A percentile compares a stretch with the other conserved stretches of the same genome.
Conservation (phyloP, 306 rosid species). For the Vicia faba region DNA sequence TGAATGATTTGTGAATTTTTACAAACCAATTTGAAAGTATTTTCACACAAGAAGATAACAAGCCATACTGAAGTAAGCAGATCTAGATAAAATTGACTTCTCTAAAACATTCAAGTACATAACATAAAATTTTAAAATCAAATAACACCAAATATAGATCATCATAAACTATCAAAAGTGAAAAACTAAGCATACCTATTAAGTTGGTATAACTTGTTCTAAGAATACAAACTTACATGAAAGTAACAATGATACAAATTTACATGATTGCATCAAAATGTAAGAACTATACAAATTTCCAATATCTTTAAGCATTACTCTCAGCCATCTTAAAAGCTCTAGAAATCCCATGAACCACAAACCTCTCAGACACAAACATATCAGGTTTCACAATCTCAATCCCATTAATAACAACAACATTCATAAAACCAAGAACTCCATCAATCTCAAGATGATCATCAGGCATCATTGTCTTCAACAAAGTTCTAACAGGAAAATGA, state of each 20-base stretch:
- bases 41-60: no score
- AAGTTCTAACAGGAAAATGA: constrained; percentile 42
- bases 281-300: background rate
- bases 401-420: constrained; percentile 53
- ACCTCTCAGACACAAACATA: constrained; percentile 49
- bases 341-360: constrained; percentile 75
- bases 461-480: constrained; percentile 50
- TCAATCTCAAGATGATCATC: constrained; percentile 52
- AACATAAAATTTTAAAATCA: background rate
- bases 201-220: background rate
- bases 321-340: constrained; percentile 49
- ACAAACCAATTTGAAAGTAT: no score
- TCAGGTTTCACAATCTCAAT: constrained; percentile 65
- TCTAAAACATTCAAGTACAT: no score
- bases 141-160: no score
- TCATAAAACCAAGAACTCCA: constrained; percentile 39
- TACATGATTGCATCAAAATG: background rate
- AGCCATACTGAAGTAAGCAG: no score
- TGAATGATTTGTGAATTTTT: no score
- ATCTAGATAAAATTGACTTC: no score
- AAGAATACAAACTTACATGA: background rate
- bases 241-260: constrained; percentile 6
- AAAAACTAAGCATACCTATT: background rate
- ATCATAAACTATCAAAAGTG: background rate
- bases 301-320: constrained; percentile 7